Evolutionary conservation across 306 rosid species (phyloP).

Genomic region (Begonia peltatifolia): DNA sequence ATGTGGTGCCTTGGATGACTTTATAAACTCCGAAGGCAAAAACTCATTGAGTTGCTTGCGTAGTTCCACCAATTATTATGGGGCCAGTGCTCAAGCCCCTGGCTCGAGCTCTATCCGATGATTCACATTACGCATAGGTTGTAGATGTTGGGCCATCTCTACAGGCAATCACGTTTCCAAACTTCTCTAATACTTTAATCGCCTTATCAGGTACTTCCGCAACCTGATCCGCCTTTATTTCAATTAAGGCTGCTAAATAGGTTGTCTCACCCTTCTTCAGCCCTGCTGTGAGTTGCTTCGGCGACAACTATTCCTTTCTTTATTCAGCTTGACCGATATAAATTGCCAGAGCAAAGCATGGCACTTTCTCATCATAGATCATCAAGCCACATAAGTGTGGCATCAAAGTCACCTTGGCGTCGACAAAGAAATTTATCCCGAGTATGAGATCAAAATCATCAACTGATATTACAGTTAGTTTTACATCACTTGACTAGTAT

Average conservation of each 20-base stretch:
- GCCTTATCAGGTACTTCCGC: not conserved
- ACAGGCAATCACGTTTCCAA: not conserved
- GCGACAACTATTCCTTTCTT: not conserved
- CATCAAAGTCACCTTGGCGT: not conserved
- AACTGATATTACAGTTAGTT: too few relatives aligned
- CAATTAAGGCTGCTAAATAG: not conserved
- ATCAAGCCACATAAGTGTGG: not conserved
- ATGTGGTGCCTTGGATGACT: not conserved
- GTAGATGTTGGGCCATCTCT: not conserved
- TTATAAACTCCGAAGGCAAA: not conserved
- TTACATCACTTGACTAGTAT: not conserved
- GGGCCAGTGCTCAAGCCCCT: too few relatives aligned
- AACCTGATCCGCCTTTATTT: too few relatives aligned
- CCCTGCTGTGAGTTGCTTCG: not conserved
- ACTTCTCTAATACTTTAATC: not conserved
- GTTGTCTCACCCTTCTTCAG: not conserved
- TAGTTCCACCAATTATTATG: too few relatives aligned
- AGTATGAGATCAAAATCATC: not conserved
- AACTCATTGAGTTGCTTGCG: too few relatives aligned
- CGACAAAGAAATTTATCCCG: not conserved
- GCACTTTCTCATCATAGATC: not conserved
- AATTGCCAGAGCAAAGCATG: not conserved
- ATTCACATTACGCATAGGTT: not conserved
- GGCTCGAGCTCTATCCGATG: conserved; percentile 3
- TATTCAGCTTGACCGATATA: not conserved